Evolutionary conservation across 768 basidiomycete species (phyloP), one percentile per base, ranked within the genome.

Genomic region (Suillus tomentosus): DNA sequence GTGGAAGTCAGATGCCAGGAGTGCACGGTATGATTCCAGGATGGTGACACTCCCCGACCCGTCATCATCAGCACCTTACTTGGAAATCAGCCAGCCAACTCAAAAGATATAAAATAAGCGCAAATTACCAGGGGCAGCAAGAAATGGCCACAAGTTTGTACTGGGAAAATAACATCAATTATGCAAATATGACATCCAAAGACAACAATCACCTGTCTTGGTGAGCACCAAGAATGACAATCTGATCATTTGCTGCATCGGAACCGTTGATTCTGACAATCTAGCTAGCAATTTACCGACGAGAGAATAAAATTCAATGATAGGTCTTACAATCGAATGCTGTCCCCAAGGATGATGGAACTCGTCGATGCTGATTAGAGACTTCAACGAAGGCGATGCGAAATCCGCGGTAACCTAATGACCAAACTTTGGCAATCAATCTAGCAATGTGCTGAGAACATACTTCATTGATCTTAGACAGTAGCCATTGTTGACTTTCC

Each of bases 261-360:
- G 89, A 85, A 60, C 93, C 93, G 71, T 88, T 86, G 72, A 95
- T 90, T 71, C 85, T 84, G 56, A 87, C 82, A 69, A 95, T 87
- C 92, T 94, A 69, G 40, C 39, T 9, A 42, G 17, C 43, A 62
- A 42, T 13, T 47, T 55, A 68, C 40, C 17, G 27, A 42, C 2
- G 57, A 27, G 34, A 68, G 65, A 47, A 51, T 55, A 62, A 65
- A 51, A 40, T 68, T 65, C 24, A 51, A 50, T 7, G 51, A 22
- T 19, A 31, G 48, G 34, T 73, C 87, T 64, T 72, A 90, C 88
- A 65, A 93, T 87, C 60, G 85, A 84, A 75, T 91, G 89, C 81
- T 97, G 95, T 11, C 88, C 89, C 95, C 94, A 95, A 3, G 85
- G 77, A 73, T 95, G 94, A 57, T 78, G 62, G 69, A 95, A 94